These are phyloP conservation scores for Xerocomus minutiporus DNA, from an alignment of 1,284 basidiomycete genomes.

Conservation along the genomic window DNA sequence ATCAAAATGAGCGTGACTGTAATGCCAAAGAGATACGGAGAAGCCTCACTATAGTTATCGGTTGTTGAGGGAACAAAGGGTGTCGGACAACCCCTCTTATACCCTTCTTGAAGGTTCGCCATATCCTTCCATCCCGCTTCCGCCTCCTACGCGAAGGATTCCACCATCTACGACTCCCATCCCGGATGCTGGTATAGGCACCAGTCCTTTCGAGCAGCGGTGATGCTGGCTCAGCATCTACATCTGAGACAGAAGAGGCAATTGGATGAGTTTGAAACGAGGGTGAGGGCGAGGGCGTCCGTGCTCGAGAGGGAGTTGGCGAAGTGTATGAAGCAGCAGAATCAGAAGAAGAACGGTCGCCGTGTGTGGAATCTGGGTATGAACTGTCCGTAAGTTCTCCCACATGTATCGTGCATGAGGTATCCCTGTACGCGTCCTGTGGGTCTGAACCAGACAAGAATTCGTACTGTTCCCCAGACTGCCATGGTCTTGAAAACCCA, in stretches of 20 bases:
- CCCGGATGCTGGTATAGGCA: constrained; percentile 38
- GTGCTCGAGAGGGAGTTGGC: constrained; percentile 44
- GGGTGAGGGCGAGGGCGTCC: constrained; percentile 43
- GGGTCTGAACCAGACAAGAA: constrained; percentile 16
- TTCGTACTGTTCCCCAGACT: constrained; percentile 25
- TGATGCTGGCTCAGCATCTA: constrained; percentile 57
- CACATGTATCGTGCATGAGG: constrained; percentile 4
- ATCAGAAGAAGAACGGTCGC: constrained; percentile 33
- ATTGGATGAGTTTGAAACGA: constrained; percentile 43
- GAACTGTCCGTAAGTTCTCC: constrained; percentile 12
- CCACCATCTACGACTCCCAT: constrained; percentile 51
- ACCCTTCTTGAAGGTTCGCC: constrained; percentile 50
- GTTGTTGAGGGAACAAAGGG: constrained; percentile 76
- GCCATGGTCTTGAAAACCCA: constrained; percentile 12
- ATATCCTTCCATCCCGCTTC: constrained; percentile 35
- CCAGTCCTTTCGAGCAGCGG: constrained; percentile 43
- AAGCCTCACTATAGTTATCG: constrained; percentile 69
- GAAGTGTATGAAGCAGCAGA: constrained; percentile 41
- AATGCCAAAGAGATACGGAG: constrained; percentile 2
- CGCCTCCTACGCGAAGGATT: constrained; percentile 33
- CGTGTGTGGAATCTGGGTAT: constrained; percentile 26
- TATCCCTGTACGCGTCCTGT: constrained; percentile 11
- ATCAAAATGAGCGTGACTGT: constrained; percentile 17
- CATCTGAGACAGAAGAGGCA: constrained; percentile 58
- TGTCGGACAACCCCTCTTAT: constrained; percentile 59